Evolutionary conservation across 495 filamentous ascomycete species (phyloP).

Genomic region (Massariosphaeria phaeospora): DNA sequence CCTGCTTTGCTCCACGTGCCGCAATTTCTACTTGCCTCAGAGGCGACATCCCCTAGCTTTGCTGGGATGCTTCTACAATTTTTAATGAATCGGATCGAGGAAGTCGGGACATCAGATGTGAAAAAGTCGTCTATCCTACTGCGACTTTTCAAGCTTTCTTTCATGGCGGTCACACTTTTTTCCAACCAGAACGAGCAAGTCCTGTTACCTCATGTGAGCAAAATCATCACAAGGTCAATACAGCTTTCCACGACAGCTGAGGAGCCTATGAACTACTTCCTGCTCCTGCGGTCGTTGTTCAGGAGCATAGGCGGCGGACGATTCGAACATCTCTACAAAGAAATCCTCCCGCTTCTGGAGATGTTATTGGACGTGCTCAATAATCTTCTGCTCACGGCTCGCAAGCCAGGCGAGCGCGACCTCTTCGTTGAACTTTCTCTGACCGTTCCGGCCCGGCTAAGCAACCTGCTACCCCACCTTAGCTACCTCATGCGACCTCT

Average conservation of each 20-base stretch:
- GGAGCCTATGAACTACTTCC: conserved; percentile 98
- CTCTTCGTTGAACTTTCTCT: conserved; percentile 95
- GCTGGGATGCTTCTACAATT: conserved; percentile 97
- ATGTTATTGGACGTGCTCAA: conserved; percentile 97
- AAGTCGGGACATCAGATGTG: conserved; percentile 86
- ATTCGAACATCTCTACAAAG: conserved; percentile 97
- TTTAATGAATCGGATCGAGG: conserved; percentile 90
- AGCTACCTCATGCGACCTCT: conserved; percentile 96
- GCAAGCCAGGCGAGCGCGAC: conserved; percentile 85
- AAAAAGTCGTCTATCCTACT: conserved; percentile 87
- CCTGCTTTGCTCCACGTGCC: conserved; percentile 89
- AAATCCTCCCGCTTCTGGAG: conserved; percentile 90
- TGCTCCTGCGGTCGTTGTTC: conserved; percentile 86
- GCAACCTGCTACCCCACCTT: conserved; percentile 93
- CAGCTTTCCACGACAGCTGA: conserved; percentile 92
- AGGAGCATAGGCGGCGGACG: conserved; percentile 94
- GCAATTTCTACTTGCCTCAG: conserved; percentile 95
- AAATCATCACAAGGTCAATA: conserved; percentile 93
- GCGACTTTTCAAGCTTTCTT: conserved; percentile 94
- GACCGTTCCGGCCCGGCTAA: conserved; percentile 89
- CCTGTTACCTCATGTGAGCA: conserved; percentile 87
- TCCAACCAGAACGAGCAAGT: conserved; percentile 92
- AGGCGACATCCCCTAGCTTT: conserved; percentile 95
- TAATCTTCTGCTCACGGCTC: conserved; percentile 80
- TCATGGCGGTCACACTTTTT: conserved; percentile 98